Conservation (phyloP, 306 rosid species). For the Amphicarpaea edgeworthii region DNA sequence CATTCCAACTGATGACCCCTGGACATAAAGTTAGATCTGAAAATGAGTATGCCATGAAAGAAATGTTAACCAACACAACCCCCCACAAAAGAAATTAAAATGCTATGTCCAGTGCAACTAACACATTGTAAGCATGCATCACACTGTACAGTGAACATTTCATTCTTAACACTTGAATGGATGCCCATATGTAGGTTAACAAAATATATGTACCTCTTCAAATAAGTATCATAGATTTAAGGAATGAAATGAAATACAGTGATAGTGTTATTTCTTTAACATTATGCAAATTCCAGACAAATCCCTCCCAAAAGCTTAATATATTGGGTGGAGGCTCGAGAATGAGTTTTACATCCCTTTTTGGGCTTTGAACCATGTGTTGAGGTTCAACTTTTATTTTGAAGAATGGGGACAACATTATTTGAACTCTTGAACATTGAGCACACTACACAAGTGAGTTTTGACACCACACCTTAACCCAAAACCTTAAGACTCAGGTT, state of each 20-base stretch:
- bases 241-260: background rate
- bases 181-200: background rate
- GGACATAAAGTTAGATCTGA: slow-evolving; percentile 45
- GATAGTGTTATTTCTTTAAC: slow-evolving; percentile 16
- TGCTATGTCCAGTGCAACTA: slow-evolving; percentile 12
- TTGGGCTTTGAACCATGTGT: background rate
- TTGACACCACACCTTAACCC: too few relatives aligned
- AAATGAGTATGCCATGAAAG: slow-evolving; percentile 12
- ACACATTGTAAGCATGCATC: slow-evolving; percentile 24
- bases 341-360: background rate
- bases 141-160: slow-evolving; percentile 21
- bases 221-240: background rate
- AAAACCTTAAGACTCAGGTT: too few relatives aligned
- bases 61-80: slow-evolving; percentile 17
- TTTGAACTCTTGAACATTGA: background rate
- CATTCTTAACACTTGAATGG: background rate
- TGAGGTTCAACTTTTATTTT: background rate
- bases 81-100: slow-evolving; percentile 9
- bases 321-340: background rate
- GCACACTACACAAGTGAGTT: too few relatives aligned
- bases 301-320: background rate
- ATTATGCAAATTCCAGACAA: background rate
- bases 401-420: background rate
- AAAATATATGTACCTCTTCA: background rate
- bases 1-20: slow-evolving; percentile 67